Conservation (phyloP, 2,329 filamentous ascomycete genomes). For the Aspergillus udagawae region DNA sequence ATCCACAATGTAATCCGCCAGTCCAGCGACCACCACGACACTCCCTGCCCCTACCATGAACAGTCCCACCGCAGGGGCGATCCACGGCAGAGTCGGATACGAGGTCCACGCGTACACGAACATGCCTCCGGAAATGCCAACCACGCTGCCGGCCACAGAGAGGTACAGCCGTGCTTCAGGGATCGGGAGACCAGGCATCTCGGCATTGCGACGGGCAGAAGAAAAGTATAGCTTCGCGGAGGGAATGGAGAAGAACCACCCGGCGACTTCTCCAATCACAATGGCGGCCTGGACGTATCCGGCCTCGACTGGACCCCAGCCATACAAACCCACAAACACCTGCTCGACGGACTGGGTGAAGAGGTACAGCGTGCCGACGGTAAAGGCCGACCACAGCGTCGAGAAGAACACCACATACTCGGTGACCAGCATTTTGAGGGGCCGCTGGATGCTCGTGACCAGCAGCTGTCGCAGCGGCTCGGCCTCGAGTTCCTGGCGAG, state of each 20-base stretch:
- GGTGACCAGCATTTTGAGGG: conserved; percentile 36
- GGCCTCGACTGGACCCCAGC: conserved; percentile 26
- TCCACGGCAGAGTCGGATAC: conserved; percentile 30
- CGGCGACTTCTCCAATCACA: conserved; percentile 40
- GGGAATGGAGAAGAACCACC: conserved; percentile 29
- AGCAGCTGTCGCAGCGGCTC: conserved; percentile 24
- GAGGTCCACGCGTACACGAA: conserved; percentile 37
- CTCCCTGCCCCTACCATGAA: conserved; percentile 41
- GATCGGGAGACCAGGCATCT: conserved; percentile 38
- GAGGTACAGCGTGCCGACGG: conserved; percentile 41
- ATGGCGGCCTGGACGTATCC: conserved; percentile 41
- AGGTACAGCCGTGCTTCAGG: conserved; percentile 43
- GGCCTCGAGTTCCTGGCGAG: conserved; percentile 34
- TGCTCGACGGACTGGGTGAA: conserved; percentile 43
- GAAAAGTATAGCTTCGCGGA: conserved; percentile 19
- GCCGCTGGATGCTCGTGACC: conserved; percentile 35
- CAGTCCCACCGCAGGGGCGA: conserved; percentile 30
- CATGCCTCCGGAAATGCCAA: conserved; percentile 35
- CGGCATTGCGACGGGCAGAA: conserved; percentile 35
- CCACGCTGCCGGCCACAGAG: conserved; percentile 31
- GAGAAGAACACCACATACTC: conserved; percentile 43
- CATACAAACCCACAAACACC: conserved; percentile 35
- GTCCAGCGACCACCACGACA: conserved; percentile 43
- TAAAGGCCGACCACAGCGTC: conserved; percentile 43
- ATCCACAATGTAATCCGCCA: conserved; percentile 48